Percentiles rank a stretch among this genome's conserved stretches.
phyloP scores from a whole-genome alignment of 495 filamentous ascomycete species.

The Sphaerosporella brunnea region DNA sequence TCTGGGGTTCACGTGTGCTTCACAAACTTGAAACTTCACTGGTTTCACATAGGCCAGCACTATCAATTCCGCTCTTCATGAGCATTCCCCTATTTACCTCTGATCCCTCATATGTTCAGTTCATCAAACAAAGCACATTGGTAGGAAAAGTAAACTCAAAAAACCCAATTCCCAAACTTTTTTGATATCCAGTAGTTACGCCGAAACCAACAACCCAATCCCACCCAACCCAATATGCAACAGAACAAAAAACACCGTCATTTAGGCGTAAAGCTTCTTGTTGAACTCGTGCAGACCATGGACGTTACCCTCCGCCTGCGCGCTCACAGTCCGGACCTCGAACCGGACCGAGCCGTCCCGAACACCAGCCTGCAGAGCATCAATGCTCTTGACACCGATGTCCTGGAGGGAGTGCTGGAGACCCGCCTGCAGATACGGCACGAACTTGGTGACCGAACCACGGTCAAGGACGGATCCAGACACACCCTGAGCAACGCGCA shows the following conservation, averaged over 20 bases:
- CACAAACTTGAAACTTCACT: too few species aligned
- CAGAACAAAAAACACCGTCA: not conserved
- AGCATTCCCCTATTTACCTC: too few species aligned
- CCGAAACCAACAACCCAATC: not conserved
- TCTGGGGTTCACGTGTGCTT: too few species aligned
- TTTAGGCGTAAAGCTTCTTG: slow-evolving; percentile 93
- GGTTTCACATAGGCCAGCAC: too few species aligned
- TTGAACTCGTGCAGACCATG: slow-evolving; percentile 94
- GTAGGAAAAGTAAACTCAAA: not conserved
- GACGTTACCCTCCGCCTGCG: slow-evolving; percentile 86
- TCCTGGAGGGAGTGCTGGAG: slow-evolving; percentile 96
- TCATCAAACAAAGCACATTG: not conserved
- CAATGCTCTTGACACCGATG: slow-evolving; percentile 64
- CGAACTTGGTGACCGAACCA: slow-evolving; percentile 77
- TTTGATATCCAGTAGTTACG: not conserved
- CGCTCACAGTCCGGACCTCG: slow-evolving; percentile 83
- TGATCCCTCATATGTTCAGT: too few species aligned
- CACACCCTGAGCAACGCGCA: slow-evolving; percentile 94
- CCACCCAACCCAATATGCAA: not conserved
- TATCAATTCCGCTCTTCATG: too few species aligned
- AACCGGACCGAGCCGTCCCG: slow-evolving; percentile 66
- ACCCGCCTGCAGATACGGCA: slow-evolving; percentile 86
- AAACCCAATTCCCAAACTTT: not conserved
- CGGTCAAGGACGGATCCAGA: slow-evolving; percentile 53
- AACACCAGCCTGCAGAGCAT: slow-evolving; percentile 58